Base-by-base conservation (phyloP, 2,329 filamentous ascomycete species). In the Aspergillus sp. region DNA sequence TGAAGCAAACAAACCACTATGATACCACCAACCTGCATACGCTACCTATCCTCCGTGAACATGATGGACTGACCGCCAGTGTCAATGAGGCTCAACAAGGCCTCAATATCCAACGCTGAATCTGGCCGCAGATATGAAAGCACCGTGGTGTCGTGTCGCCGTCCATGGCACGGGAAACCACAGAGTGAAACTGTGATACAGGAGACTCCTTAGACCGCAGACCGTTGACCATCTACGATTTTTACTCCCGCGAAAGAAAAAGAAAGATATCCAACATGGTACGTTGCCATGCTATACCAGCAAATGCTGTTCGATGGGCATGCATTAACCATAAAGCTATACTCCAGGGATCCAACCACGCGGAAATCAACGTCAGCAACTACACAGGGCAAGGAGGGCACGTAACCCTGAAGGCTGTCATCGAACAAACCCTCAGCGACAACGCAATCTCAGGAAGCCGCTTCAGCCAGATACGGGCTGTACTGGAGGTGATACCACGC, bases 61-160 rank as follows among this genome's bases (percentile, higher is more conserved):
- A 30, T 30, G 2, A 4, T 4, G 9, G 26, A 30, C 26, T 30
- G 26, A 30, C 26, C 26, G 26, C 9, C 26, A 30, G 26, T 30
- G 26, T 26, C 30, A 26, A 53, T 53, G 50, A 41, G 50, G 50
- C 50, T 53, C 41, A 53, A 53, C 41, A 34, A 13, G 13, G 18
- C 7, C 9, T 34, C 26, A 20, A 36, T 44, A 36, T 41, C 50
- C 26, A 45, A 45, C 26, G 24, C 18, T 15, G 22, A 4, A 39
- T 52, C 12, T 30, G 30, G 47, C 1, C n/a, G 22, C 34, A 52
- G 39, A 45, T 53, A 53, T 53, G 41, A 45, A 45, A 18, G 39
- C 6, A 0, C 26, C 26, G 26, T 1, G 26, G 26, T 0, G 9
- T 3, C 26, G 9, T 9, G 9, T 30, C 26, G 26, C 1, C 26